A percentile compares a stretch with the other conserved stretches of the same genome.
These are phyloP conservation scores for Annulohypoxylon bovei DNA, from an alignment of 495 filamentous ascomycete species.

Conservation along the genomic window DNA sequence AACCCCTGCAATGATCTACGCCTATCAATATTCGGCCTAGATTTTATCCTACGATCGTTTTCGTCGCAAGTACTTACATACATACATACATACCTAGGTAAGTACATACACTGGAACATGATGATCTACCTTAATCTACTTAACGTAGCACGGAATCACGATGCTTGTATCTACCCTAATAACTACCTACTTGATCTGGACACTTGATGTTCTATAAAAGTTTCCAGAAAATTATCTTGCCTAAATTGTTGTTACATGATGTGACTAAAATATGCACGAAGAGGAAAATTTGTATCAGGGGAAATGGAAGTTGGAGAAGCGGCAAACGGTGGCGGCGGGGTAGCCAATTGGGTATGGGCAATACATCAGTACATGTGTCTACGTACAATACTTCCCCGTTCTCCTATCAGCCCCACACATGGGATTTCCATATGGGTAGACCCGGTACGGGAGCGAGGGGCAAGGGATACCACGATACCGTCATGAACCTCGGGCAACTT, in stretches of 20 bases:
- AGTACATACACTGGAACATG: conserved; percentile 26
- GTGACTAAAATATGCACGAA: conserved; percentile 4
- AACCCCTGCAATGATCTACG: conserved; percentile 25
- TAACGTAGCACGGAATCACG: background rate
- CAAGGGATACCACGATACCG: conserved; percentile 19
- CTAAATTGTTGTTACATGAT: conserved; percentile 28
- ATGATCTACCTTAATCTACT: conserved; percentile 17
- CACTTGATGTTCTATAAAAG: conserved; percentile 3
- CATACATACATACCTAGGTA: too few species aligned
- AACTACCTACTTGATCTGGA: conserved; percentile 8
- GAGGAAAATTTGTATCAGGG: conserved; percentile 27
- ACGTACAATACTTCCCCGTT: conserved; percentile 16
- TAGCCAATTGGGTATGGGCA: background rate
- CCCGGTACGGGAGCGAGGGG: conserved; percentile 24
- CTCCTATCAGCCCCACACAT: conserved; percentile 13
- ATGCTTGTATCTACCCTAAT: conserved; percentile 3
- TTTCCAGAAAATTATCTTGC: conserved; percentile 41
- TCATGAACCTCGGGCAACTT: conserved; percentile 35
- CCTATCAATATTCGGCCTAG: conserved; percentile 38
- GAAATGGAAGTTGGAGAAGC: conserved; percentile 38
- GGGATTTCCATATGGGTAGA: conserved; percentile 24
- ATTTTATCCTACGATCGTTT: conserved; percentile 40
- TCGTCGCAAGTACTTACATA: conserved; percentile 30
- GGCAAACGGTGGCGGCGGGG: conserved; percentile 29
- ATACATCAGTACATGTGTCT: background rate